These are phyloP conservation scores for Entophlyctis helioformis DNA, from an alignment of 192 early-diverging fungal species.

Conservation along the genomic window DNA sequence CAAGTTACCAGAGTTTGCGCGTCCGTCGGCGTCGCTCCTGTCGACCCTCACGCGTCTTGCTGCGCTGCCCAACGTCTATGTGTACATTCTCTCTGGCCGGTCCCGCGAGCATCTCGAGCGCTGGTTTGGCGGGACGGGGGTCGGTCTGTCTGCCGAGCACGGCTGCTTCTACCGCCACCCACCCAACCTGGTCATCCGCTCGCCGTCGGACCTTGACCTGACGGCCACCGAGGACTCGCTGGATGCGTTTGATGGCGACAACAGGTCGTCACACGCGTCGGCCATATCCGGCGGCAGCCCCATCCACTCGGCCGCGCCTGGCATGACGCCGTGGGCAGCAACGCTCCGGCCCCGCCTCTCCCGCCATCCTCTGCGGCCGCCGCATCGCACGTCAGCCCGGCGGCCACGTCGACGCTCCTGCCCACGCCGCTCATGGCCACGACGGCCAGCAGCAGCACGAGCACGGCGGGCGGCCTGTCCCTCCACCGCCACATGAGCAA, in stretches of 20 bases:
- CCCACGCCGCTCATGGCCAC: neutral
- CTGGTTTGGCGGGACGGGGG: conserved; percentile 80
- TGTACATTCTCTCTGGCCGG: conserved; percentile 95
- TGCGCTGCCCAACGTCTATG: conserved; percentile 69
- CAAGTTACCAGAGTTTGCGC: conserved; percentile 86
- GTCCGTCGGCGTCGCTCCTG: conserved; percentile 65
- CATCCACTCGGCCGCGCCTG: no score
- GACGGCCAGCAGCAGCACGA: conserved; percentile 21
- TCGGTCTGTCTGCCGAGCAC: conserved; percentile 95
- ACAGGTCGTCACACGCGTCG: no score
- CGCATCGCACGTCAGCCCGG: no score
- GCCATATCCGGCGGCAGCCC: no score
- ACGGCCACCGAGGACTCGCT: conserved; percentile 1
- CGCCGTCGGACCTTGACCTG: conserved; percentile 4
- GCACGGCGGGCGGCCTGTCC: conserved; percentile 12
- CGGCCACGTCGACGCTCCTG: neutral
- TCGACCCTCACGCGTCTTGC: conserved; percentile 57
- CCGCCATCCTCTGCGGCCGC: no score
- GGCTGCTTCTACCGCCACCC: conserved; percentile 98
- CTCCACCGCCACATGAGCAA: conserved; percentile 34
- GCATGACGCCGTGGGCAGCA: no score
- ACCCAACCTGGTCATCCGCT: no score
- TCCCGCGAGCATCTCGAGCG: conserved; percentile 73
- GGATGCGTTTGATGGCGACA: no score
- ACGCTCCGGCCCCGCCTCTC: no score